Base-by-base conservation (phyloP, 768 basidiomycete genomes). In the Suillus cothurnatus region DNA sequence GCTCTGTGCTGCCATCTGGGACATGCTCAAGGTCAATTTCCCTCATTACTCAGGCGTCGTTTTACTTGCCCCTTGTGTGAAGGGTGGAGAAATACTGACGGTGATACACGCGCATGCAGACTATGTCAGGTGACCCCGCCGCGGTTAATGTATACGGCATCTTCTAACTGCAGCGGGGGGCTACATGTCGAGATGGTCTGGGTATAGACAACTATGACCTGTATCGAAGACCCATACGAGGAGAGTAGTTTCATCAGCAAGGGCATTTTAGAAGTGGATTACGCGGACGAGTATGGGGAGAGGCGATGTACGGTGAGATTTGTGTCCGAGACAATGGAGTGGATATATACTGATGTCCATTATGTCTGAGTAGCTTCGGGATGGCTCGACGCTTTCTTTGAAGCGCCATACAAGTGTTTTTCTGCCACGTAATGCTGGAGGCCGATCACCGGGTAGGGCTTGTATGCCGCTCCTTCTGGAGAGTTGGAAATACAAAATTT, bases 251-350 rank as follows among this genome's bases (percentile, higher is more conserved):
- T 94, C 70, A 97, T 99, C 69, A 90, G 94, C 71, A 86, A 93
- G 61, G 93, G 93, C 6, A 92, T 91, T 49, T 79, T 99, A 69
- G 96, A 97, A 71, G 85, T 91, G 80, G 97, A 99, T 76, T 99
- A 97, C 76, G 95, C 93, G 19, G 97, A 99, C 74, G 97, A 99
- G 71, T 99, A 99, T 76, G 99, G 97, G 97, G 97, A 99, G 72
- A 80, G 93, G 66, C 82, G 97, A 66, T 99, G 99, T 78, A 98
- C 95, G 49, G 94, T 97, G 59, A 70, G 88, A 76, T 32, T 47
- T 38, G 17, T 28, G 3, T n/a, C 26, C 6, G 19, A 19, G 8
- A 6, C 6, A 11, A 19, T 5, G 23, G 17, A 9, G 9, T 19
- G 6, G 6, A 58, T 26, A 11, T 14, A 19, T 26, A 11, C 19